Evolutionary conservation across 208 protist genomes (phyloP).

Genomic region (Trypanosoma cruzi): DNA sequence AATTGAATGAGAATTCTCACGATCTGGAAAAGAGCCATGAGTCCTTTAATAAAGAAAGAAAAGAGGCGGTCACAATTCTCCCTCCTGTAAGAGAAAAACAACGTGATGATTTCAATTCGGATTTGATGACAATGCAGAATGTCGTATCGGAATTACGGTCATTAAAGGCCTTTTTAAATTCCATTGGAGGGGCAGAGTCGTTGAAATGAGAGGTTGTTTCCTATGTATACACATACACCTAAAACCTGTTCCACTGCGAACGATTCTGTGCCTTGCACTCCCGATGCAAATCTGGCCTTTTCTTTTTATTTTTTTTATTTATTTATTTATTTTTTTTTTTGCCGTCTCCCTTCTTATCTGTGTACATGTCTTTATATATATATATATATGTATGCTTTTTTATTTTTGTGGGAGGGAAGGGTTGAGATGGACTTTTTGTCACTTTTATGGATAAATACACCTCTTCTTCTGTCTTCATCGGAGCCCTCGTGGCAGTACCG

Average conservation of each 20-base stretch:
- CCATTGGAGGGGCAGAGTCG: not conserved
- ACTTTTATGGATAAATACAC: constrained; percentile 1
- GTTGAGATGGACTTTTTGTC: not conserved
- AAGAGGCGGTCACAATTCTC: not conserved
- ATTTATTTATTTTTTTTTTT: not conserved
- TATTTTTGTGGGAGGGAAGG: not conserved
- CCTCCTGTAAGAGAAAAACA: not conserved
- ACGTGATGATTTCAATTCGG: not conserved
- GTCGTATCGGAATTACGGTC: constrained; percentile 1
- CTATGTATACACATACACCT: not conserved
- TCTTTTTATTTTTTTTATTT: not conserved
- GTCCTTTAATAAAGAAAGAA: not conserved
- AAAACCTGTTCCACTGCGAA: too few species aligned
- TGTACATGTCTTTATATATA: too few species aligned
- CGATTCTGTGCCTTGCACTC: not conserved
- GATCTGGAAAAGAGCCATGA: not conserved
- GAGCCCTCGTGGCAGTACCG: not conserved
- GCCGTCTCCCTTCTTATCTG: too few species aligned
- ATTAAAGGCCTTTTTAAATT: constrained; percentile 10
- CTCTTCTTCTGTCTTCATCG: not conserved
- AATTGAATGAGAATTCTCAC: not conserved
- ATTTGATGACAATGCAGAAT: not conserved
- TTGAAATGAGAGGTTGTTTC: not conserved
- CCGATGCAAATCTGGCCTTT: not conserved
- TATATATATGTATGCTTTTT: too few species aligned